Evolutionary conservation across 495 filamentous ascomycete genomes (phyloP), one percentile per base, ranked within the genome.

Genomic region (Antarctomyces pellizariae): DNA sequence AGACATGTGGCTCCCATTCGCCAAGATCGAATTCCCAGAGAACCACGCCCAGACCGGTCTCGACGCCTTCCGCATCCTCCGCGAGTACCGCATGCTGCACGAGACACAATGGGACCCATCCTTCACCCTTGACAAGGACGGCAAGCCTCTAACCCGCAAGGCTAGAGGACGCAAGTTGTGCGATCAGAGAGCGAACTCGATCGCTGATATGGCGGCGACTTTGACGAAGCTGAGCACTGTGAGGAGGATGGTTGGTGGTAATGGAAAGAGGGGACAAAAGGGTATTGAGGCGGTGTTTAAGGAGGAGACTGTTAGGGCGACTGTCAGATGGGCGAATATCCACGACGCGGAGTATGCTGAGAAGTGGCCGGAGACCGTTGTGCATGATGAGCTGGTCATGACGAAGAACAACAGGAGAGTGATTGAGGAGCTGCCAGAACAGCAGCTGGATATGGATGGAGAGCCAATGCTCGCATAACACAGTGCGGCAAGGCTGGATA

Each of bases 1-100:
- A 52, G 86, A 97, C 46, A 64, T 83, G 48, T 97, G 86, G 86
- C 50, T 49, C n/a, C 75, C 77, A 0, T 59, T 86, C 41, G 77
- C 67, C 32, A 59, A 71, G 21, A 66, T 92, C 21, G 52, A 66
- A 38, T 79, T 95, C 47, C 61, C 67, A 13, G 47, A 57, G 16
- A 47, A 56, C 21, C 39, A 55, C 19, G 48, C 47, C 22, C 33
- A 32, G 3, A 50, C 78, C 36, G 86, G 86, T 8, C 64, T 74
- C 22, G 57, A 62, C 36, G 74, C 79, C 17, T 91, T 60, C 50
- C 65, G 69, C 26, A 67, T 71, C 35, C 67, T 93, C 28, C 75
- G 75, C 36, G 86, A 97, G 50, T 76, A 82, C 50, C 59, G 68
- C 29, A 55, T 48, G 30, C 48, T 74, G 21, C 76, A 80, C 54